Percentiles rank a stretch among this genome's conserved stretches.
phyloP scores from a whole-genome alignment of 306 rosid species.

The Cucumis hystrix region DNA sequence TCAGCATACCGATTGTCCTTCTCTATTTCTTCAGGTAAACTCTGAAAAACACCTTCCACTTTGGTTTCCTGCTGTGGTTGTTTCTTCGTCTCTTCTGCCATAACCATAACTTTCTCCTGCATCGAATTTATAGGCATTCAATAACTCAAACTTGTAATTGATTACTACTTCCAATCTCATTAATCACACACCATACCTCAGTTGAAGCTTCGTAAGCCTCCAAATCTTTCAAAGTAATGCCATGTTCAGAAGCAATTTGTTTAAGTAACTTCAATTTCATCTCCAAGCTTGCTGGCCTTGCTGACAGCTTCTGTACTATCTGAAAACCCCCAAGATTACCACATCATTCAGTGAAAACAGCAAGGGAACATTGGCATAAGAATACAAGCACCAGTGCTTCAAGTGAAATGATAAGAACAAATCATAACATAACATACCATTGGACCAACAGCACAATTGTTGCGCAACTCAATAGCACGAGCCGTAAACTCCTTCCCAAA shows the following conservation, averaged over 20 bases:
- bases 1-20: slow-evolving; percentile 26
- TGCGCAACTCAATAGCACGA: slow-evolving; percentile 54
- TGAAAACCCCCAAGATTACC: slow-evolving; percentile 7
- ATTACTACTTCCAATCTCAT: neutral
- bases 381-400: neutral
- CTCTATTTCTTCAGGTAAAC: slow-evolving; percentile 22
- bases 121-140: slow-evolving; percentile 3
- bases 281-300: slow-evolving; percentile 54
- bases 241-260: slow-evolving; percentile 63
- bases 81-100: slow-evolving; percentile 19
- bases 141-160: neutral
- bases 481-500: slow-evolving; percentile 69
- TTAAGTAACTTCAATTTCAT: slow-evolving; percentile 52
- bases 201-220: slow-evolving; percentile 17
- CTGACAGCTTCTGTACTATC: slow-evolving; percentile 63
- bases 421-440: slow-evolving; percentile 19
- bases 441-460: slow-evolving; percentile 53
- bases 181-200: slow-evolving; percentile 28
- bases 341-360: neutral
- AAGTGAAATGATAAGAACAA: neutral
- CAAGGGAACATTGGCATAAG: neutral
- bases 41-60: slow-evolving; percentile 12
- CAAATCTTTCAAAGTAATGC: slow-evolving; percentile 45
- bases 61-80: slow-evolving; percentile 16
- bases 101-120: slow-evolving; percentile 31